phyloP scores from a whole-genome alignment of 1,284 basidiomycete species.

The Malassezia yamatoensis region DNA sequence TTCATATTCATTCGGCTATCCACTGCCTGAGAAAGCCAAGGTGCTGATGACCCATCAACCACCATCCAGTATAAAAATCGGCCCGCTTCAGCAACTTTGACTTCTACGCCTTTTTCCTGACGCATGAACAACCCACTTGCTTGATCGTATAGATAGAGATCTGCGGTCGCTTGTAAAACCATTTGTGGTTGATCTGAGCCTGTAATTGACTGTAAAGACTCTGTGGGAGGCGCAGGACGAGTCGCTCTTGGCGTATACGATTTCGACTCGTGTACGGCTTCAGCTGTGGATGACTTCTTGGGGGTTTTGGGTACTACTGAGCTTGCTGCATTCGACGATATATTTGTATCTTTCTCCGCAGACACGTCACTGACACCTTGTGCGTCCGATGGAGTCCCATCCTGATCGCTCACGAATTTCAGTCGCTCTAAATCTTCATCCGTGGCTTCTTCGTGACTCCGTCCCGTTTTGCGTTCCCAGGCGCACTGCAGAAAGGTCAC shows the following conservation, averaged over 20 bases:
- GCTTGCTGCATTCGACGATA: background rate
- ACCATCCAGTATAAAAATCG: constrained; percentile 57
- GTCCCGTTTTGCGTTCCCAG: constrained; percentile 57
- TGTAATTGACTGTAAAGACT: constrained; percentile 14
- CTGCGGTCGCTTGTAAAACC: constrained; percentile 46
- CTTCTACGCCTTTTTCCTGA: constrained; percentile 61
- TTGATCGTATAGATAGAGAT: constrained; percentile 63
- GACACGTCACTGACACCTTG: too few species aligned
- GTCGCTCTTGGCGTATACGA: background rate
- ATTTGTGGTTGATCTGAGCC: constrained; percentile 17
- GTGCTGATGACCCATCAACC: constrained; percentile 50
- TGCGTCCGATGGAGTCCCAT: too few species aligned
- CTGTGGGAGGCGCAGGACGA: constrained; percentile 13
- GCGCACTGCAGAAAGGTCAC: constrained; percentile 86
- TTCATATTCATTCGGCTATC: constrained; percentile 50
- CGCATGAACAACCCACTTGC: constrained; percentile 61
- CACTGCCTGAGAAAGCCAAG: constrained; percentile 63
- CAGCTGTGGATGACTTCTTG: background rate
- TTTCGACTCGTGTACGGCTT: background rate
- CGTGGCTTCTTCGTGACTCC: constrained; percentile 37
- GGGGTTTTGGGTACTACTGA: background rate
- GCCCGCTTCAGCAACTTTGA: constrained; percentile 58
- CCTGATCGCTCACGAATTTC: constrained; percentile 21
- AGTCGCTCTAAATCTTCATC: constrained; percentile 47
- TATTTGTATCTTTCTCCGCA: too few species aligned